Evolutionary conservation across 2,329 filamentous ascomycete species (phyloP), one percentile per base, ranked within the genome.

Genomic region (Ophiocordyceps camponoti-leonardi): DNA sequence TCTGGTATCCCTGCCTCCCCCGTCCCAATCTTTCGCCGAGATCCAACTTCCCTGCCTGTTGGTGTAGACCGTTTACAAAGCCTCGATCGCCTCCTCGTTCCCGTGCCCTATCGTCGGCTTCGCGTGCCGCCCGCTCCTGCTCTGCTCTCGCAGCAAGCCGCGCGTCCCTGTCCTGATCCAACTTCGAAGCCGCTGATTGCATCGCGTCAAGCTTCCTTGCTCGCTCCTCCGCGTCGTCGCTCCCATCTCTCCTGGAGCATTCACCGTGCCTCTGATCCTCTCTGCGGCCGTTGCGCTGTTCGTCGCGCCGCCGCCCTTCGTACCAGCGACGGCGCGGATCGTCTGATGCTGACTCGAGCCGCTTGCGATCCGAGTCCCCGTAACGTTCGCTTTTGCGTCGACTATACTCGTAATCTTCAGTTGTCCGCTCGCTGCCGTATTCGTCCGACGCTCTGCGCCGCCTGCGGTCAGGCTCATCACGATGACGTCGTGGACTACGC

Each of bases 121-220:
- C 78, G 13, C 72, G 69, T 41, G 78, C 73, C 18, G 66, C 67
- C 43, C 73, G 71, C 52, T 93, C 86, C 49, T 70, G 70, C 50
- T 77, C 74, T 22, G 76, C 78, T 18, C 88, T 64, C 1, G 77
- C 76, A 0, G 76, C 74, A 11, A 93, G 66, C 22, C 86, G 75
- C 48, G 73, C 71, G 51, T 75, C 75, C 30, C 86, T 78, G 52
- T 83, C 79, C n/a, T 67, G 58, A 53, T 90, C 83, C 43, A 93
- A 67, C 12, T 81, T 75, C 1, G 69, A 71, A 5, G 83, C 83
- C 26, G 78, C 80, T 18, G 73, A 72, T 58, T 84, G 81, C 83
- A 87, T 86, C 10, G 77, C 79, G 16, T 79, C 81, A 18, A 86
- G 63, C 57, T 78, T 84, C 22, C 73, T 71, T 13, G 78, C 77